Conservation (phyloP, 805 yeast species). For the Ogataea salicorniae region DNA sequence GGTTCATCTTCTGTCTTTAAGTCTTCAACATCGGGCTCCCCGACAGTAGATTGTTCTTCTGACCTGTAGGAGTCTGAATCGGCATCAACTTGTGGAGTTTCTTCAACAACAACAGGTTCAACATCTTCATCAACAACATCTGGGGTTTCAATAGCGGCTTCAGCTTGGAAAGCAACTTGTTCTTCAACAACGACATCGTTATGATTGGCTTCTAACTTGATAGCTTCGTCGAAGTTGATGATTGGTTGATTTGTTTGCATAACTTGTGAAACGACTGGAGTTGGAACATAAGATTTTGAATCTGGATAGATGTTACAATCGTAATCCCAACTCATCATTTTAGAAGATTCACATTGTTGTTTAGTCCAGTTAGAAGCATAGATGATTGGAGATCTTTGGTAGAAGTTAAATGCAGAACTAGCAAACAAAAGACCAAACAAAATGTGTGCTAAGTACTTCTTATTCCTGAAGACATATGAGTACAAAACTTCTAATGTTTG, state of each 20-base stretch:
- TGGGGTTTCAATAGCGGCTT: slow-evolving; percentile 5
- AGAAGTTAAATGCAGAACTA: slow-evolving; percentile 49
- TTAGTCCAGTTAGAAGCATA: slow-evolving; percentile 82
- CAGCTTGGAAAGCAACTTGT: slow-evolving; percentile 1
- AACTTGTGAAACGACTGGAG: slow-evolving; percentile 1
- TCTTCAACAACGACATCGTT: neutral
- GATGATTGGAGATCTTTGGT: slow-evolving; percentile 62
- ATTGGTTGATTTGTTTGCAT: slow-evolving; percentile 4
- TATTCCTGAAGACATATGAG: slow-evolving; percentile 29
- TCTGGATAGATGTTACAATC: slow-evolving; percentile 59
- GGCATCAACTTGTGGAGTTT: slow-evolving; percentile 8
- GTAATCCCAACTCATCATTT: slow-evolving; percentile 80
- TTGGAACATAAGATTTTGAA: slow-evolving; percentile 5
- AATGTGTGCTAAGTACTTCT: slow-evolving; percentile 40
- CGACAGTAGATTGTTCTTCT: slow-evolving; percentile 13
- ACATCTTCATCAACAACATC: slow-evolving; percentile 2
- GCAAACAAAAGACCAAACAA: slow-evolving; percentile 45
- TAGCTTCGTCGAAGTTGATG: slow-evolving; percentile 11
- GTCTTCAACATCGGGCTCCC: slow-evolving; percentile 11
- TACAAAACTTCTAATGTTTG: slow-evolving; percentile 28
- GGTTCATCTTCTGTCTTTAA: slow-evolving; percentile 4
- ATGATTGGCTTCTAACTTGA: slow-evolving; percentile 3
- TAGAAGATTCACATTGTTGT: slow-evolving; percentile 55
- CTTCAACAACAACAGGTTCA: slow-evolving; percentile 8
- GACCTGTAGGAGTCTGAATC: slow-evolving; percentile 2